Percentiles rank a stretch among this genome's conserved stretches.
phyloP scores from a whole-genome alignment of 495 filamentous ascomycete genomes.

The Hyphodiscus hymeniophilus region DNA sequence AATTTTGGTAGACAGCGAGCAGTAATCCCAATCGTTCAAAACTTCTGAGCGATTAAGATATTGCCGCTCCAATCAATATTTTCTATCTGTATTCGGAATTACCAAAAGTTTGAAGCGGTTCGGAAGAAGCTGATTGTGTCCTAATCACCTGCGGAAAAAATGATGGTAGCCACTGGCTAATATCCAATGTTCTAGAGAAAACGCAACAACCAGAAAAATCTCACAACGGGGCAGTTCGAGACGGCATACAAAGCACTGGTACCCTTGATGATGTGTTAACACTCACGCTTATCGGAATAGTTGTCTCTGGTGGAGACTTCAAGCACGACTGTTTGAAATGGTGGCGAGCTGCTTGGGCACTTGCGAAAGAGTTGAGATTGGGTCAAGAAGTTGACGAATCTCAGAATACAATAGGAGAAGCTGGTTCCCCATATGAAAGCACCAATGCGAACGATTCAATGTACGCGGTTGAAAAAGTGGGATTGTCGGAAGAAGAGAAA shows the following conservation, averaged over 20 bases:
- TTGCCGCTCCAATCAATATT: not conserved
- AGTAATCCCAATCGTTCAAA: too few relatives aligned
- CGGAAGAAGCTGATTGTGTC: too few relatives aligned
- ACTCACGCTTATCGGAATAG: slow-evolving; percentile 23
- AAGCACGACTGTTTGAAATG: slow-evolving; percentile 29
- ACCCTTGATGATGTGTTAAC: slow-evolving; percentile 25
- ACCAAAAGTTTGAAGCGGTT: too few relatives aligned
- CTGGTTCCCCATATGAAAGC: slow-evolving; percentile 3
- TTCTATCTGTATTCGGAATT: too few relatives aligned
- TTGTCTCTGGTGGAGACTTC: slow-evolving; percentile 27
- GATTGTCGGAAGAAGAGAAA: slow-evolving; percentile 28
- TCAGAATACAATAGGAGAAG: not conserved
- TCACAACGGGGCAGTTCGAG: slow-evolving; percentile 5
- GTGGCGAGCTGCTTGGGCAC: slow-evolving; percentile 25
- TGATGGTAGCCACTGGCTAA: too few relatives aligned
- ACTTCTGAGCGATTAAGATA: not conserved
- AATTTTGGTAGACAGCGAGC: too few relatives aligned
- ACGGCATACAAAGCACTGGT: slow-evolving; percentile 8
- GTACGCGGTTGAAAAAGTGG: slow-evolving; percentile 7
- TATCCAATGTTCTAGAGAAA: not conserved
- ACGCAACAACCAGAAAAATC: slow-evolving; percentile 5
- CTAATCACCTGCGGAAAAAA: too few relatives aligned
- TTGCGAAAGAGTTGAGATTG: slow-evolving; percentile 25
- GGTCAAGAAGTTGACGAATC: slow-evolving; percentile 22
- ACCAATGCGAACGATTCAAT: slow-evolving; percentile 1